A percentile compares a stretch with the other conserved stretches of the same genome.
Evolutionary conservation across 257 asterid genomes (phyloP).

Genomic region (Fraxinus excelsior): DNA sequence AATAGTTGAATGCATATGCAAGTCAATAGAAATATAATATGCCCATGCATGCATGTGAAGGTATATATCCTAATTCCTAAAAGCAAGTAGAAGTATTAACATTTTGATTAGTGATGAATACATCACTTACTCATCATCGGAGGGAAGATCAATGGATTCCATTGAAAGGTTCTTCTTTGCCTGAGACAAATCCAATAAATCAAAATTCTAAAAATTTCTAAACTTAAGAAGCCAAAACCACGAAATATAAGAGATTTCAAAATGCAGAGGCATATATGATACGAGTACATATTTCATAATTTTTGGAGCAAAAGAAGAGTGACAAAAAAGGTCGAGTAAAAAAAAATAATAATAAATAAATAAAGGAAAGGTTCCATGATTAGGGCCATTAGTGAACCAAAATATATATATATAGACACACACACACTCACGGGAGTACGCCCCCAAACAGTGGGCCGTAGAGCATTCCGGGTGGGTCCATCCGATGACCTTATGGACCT

Average conservation of each 20-base stretch:
- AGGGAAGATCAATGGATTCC: constrained; percentile 72
- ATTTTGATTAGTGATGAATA: constrained; percentile 26
- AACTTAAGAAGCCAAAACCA: constrained; percentile 14
- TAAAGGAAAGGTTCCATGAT: constrained; percentile 2
- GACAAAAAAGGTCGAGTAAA: constrained; percentile 6
- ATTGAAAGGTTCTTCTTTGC: constrained; percentile 84
- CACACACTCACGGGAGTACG: constrained; percentile 73
- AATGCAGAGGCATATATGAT: not conserved
- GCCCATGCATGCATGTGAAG: not conserved
- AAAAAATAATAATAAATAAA: too few relatives aligned
- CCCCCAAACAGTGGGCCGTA: constrained; percentile 62
- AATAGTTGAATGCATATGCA: constrained; percentile 11
- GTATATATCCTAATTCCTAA: not conserved
- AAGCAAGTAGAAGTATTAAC: not conserved
- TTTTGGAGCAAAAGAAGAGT: constrained; percentile 6
- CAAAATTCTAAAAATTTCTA: constrained; percentile 19
- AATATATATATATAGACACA: not conserved
- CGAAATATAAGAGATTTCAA: constrained; percentile 16
- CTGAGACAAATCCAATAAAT: constrained; percentile 42
- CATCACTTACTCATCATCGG: constrained; percentile 83
- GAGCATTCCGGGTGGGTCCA: constrained; percentile 44
- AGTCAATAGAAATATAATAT: not conserved
- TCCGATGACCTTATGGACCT: constrained; percentile 39
- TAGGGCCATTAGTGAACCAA: constrained; percentile 15
- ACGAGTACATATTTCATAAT: not conserved